Conservation (phyloP, 805 yeast species). For the Zygoascus ofunaensis region DNA sequence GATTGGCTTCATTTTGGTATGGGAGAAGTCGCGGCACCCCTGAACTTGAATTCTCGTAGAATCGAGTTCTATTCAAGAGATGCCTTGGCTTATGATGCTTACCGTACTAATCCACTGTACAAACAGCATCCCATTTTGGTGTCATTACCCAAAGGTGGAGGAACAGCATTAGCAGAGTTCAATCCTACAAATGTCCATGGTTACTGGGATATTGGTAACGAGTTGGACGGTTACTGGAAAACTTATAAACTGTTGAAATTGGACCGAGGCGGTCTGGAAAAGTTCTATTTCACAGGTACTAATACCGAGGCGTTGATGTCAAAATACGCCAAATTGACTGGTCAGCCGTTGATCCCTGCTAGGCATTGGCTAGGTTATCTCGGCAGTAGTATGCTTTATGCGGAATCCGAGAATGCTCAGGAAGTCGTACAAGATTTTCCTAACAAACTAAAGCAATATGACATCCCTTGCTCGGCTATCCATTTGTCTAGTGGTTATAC, state of each 20-base stretch:
- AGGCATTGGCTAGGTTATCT: slow-evolving; percentile 8
- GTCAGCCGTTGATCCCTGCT: slow-evolving; percentile 4
- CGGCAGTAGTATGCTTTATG: slow-evolving; percentile 6
- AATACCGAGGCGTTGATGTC: neutral
- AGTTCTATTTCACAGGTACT: neutral
- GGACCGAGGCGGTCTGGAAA: slow-evolving; percentile 8
- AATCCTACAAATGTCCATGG: slow-evolving; percentile 4
- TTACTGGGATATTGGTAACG: slow-evolving; percentile 4
- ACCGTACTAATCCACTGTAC: slow-evolving; percentile 5
- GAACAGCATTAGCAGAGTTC: slow-evolving; percentile 4
- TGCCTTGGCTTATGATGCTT: slow-evolving; percentile 5
- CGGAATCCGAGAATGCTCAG: slow-evolving; percentile 4
- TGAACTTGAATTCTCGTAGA: slow-evolving; percentile 4
- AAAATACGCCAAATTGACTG: neutral
- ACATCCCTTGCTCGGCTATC: slow-evolving; percentile 9
- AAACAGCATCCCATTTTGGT: slow-evolving; percentile 4
- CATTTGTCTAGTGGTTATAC: slow-evolving; percentile 8
- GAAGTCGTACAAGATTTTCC: slow-evolving; percentile 1
- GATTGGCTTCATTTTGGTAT: slow-evolving; percentile 4
- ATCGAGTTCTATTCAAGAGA: slow-evolving; percentile 2
- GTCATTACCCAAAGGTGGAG: slow-evolving; percentile 6
- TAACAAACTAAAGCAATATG: neutral
- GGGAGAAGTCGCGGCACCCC: slow-evolving; percentile 6
- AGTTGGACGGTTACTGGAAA: slow-evolving; percentile 5
- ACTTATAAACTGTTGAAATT: slow-evolving; percentile 4